A percentile compares a stretch with the other conserved stretches of the same genome.
These are phyloP conservation scores for Aureobasidium musti DNA, from an alignment of 2,329 filamentous ascomycete genomes.

Conservation along the genomic window DNA sequence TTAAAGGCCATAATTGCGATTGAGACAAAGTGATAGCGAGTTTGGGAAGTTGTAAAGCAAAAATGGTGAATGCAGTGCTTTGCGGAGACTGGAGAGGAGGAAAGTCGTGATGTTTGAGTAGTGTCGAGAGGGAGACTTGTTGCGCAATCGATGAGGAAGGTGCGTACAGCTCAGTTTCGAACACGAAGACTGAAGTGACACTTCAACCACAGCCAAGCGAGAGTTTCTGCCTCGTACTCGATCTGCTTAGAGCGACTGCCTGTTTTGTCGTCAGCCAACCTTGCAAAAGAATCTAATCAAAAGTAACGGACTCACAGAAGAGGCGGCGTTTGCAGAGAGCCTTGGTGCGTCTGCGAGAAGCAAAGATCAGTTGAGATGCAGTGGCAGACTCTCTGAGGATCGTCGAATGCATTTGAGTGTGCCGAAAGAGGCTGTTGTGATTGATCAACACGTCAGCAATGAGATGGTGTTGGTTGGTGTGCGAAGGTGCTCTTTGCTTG, in stretches of 20 bases:
- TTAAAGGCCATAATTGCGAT: background rate
- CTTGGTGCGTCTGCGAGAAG: conserved; percentile 5
- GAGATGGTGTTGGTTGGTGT: background rate
- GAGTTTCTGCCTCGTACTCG: background rate
- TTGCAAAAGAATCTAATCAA: background rate
- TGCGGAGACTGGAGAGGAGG: background rate
- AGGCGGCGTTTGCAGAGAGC: background rate
- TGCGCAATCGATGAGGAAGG: background rate
- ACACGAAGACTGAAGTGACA: conserved; percentile 1
- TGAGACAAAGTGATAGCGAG: background rate
- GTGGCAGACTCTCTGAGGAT: background rate
- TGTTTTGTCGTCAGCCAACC: background rate
- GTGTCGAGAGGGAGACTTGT: background rate
- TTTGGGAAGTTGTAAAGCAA: no score
- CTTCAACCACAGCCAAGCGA: conserved; percentile 8
- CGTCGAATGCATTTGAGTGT: background rate
- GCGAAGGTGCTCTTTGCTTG: background rate
- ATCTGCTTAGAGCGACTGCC: background rate
- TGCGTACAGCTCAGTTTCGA: background rate
- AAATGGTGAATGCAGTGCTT: no score
- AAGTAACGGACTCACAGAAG: background rate
- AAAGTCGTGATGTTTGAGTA: background rate
- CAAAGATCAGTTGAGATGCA: background rate
- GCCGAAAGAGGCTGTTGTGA: no score
- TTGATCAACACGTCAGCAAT: background rate